phyloP scores from a whole-genome alignment of 164 flowering plant species.

The Amborella trichopoda region DNA sequence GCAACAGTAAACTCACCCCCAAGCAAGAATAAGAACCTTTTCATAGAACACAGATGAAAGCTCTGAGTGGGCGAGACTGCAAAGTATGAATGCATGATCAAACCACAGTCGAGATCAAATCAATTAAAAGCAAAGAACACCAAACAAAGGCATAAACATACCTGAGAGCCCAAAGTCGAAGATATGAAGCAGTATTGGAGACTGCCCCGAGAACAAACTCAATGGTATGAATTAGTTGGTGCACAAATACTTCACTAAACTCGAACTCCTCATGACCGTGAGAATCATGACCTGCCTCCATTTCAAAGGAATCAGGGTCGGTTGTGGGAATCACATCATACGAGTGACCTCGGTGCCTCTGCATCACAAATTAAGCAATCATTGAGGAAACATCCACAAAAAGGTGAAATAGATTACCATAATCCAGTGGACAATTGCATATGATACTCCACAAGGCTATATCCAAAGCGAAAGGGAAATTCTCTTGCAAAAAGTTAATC shows the following conservation, averaged over 20 bases:
- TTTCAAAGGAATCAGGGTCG: slow-evolving; percentile 48
- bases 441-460: not conserved
- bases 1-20: slow-evolving; percentile 56
- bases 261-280: slow-evolving; percentile 88
- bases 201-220: slow-evolving; percentile 98
- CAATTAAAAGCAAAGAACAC: not conserved
- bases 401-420: not conserved
- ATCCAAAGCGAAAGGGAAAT: too few relatives aligned
- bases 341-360: slow-evolving; percentile 85
- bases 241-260: slow-evolving; percentile 94
- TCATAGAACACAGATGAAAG: slow-evolving; percentile 88
- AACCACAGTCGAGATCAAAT: not conserved
- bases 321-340: slow-evolving; percentile 43
- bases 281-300: slow-evolving; percentile 43
- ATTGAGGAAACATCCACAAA: not conserved
- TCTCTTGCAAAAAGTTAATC: too few relatives aligned
- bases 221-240: slow-evolving; percentile 94
- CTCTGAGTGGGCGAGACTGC: slow-evolving; percentile 95
- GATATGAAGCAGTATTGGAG: slow-evolving; percentile 97
- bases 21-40: slow-evolving; percentile 81
- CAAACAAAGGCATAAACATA: slow-evolving; percentile 8
- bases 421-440: too few relatives aligned
- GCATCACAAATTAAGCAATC: slow-evolving; percentile 13
- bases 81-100: too few relatives aligned
- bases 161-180: slow-evolving; percentile 99